These are phyloP conservation scores for Phialophora macrospora DNA, from an alignment of 2,329 filamentous ascomycete species.

Conservation along the genomic window DNA sequence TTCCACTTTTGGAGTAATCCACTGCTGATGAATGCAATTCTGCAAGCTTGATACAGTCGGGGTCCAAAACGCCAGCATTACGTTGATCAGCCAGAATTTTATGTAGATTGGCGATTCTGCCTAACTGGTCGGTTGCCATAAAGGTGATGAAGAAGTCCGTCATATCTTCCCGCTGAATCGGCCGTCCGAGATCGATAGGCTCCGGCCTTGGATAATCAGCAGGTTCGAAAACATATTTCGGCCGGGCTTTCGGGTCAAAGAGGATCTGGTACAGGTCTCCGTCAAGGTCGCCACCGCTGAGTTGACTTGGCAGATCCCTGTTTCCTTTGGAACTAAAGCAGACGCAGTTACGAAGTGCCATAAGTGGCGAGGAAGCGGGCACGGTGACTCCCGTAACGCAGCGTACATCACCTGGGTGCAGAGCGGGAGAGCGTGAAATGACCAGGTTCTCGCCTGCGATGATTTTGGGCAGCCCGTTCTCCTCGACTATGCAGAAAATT, in stretches of 20 bases:
- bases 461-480: constrained; percentile 41
- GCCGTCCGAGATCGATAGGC: constrained; percentile 64
- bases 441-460: constrained; percentile 56
- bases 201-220: constrained; percentile 70
- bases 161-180: constrained; percentile 69
- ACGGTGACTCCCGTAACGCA: constrained; percentile 63
- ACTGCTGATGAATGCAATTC: constrained; percentile 72
- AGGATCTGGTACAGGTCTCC: constrained; percentile 83
- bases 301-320: constrained; percentile 76
- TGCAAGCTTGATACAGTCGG: constrained; percentile 61
- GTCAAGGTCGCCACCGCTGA: constrained; percentile 82
- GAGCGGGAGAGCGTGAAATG: constrained; percentile 77
- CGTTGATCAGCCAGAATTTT: constrained; percentile 67
- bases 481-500: constrained; percentile 68
- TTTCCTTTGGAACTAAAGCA: constrained; percentile 73
- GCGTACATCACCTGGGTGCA: constrained; percentile 83
- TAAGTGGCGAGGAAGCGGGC: constrained; percentile 65
- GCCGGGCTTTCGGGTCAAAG: constrained; percentile 59
- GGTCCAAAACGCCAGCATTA: constrained; percentile 57
- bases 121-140: constrained; percentile 70
- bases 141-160: constrained; percentile 80
- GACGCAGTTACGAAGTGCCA: constrained; percentile 71
- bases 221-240: constrained; percentile 51
- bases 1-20: constrained; percentile 77
- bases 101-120: constrained; percentile 68